Evolutionary conservation across 495 filamentous ascomycete species (phyloP), one percentile per base, ranked within the genome.

Genomic region (Penicillium herquei): DNA sequence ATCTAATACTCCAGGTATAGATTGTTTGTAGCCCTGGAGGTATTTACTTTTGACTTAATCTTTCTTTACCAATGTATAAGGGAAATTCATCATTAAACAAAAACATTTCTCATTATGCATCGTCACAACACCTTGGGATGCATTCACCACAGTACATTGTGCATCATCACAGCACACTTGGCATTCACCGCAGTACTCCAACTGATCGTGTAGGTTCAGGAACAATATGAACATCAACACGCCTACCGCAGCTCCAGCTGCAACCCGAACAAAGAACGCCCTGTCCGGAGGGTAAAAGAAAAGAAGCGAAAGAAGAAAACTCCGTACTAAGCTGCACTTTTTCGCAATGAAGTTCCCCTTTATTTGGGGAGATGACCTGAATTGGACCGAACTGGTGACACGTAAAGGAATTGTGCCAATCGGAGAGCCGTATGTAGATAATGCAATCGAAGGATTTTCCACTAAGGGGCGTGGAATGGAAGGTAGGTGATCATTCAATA

Each of bases 401-500:
- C 16, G 17, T 11, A 21, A 44, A 10, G 40, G 4, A 21, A 6
- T n/a, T n/a, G 26, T 6, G 13, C 12, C 26, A 8, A 8, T 12
- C 21, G 8, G 13, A 33, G 14, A 26, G 13, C 31, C n/a, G n/a
- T 14, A 39, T 35, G 7, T 10, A 39, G 14, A 35, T 37, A 37
- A 49, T 37, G 46, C 31, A 18, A 30, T 18, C 10, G 33, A 39
- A 39, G 3, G 12, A 37, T 8, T 5, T n/a, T 14, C 46, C 46
- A 53, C 11, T 9, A 14, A 30, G 7, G 34, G 34, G 34, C 2
- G 6, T 9, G 14, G 3, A 45, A 37, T 35, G 26, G 34, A 49
- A 12, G 26, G 39, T 45, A 54, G 50, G 47, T 49, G 54, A 63
- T 53, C 56, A 60, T 51, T 60, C 54, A 49, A 63, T 49, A 56